Base-by-base conservation (phyloP, 306 rosid genomes). In the Canavalia gladiata region DNA sequence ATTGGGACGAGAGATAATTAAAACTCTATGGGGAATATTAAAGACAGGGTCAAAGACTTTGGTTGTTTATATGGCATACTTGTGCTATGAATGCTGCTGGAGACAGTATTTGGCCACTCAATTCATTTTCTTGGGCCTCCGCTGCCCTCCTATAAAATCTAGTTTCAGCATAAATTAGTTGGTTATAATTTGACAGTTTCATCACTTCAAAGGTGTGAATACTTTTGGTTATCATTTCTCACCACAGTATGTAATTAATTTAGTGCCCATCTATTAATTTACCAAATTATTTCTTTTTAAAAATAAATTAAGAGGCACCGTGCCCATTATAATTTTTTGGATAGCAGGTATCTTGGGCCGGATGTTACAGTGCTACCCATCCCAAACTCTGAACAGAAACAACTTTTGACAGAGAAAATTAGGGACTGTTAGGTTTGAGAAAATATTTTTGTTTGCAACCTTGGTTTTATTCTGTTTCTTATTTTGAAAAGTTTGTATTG, bases 271-370 rank as follows among this genome's bases (percentile, higher is more conserved):
- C 47, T 4, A 3, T 5, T 6, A 43, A 43, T 43, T 3, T 43
- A 1, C 8, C 1, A 25, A 41, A 35, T 47, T 75, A 62, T 56
- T 42, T 69, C 46, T 18, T 64, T 50, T 60, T 12, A 18, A 59
- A 63, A 71, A 71, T 18, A 31, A 81, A 33, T 68, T 54, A 63
- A 52, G 63, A 6, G 28, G 18, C 13, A 64, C 64, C 47, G 39
- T 60, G n/a, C 34, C n/a, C 31, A 4, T 34, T 35, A 41, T 74
- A 47, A 35, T 13, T 33, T 76, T 47, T 33, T 13, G 35, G 71
- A 35, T 33, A 18, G 47, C 11, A 52, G 30, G 66, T 51, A 43
- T 59, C 67, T 4, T 49, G 50, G 56, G 25, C 55, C 76, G 49
- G 59, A 68, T 59, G 34, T 30, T 62, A 8, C 41, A 2, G 41